A percentile compares a stretch with the other conserved stretches of the same genome.
phyloP scores from a whole-genome alignment of 129 eudicot genomes.

The Rutidosis leptorrhynchoides region DNA sequence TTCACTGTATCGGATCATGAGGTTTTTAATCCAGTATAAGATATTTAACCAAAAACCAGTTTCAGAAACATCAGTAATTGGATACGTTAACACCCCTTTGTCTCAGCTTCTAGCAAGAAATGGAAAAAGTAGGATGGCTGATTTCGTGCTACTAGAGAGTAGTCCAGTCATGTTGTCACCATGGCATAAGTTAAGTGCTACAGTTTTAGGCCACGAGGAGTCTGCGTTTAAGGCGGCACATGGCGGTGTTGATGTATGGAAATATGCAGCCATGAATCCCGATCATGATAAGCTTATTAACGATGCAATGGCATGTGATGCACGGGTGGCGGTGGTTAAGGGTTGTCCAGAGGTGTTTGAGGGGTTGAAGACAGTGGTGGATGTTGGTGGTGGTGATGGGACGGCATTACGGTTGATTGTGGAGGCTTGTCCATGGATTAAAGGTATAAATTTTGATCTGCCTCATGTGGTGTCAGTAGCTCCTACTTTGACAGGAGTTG shows the following conservation, averaged over 20 bases:
- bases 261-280: conserved; percentile 34
- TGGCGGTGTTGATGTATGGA: conserved; percentile 58
- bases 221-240: conserved; percentile 48
- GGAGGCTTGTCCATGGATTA: conserved; percentile 58
- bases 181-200: conserved; percentile 49
- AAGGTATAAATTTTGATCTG: conserved; percentile 65
- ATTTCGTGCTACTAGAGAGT: conserved; percentile 36
- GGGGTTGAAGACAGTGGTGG: conserved; percentile 52
- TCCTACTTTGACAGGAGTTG: conserved; percentile 33
- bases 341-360: conserved; percentile 44
- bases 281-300: conserved; percentile 47
- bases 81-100: conserved; percentile 56
- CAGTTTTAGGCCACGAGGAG: conserved; percentile 15
- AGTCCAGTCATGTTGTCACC: conserved; percentile 54
- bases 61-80: conserved; percentile 22
- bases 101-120: conserved; percentile 47
- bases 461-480: conserved; percentile 56
- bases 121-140: conserved; percentile 45
- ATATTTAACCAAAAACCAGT: conserved; percentile 39
- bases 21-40: conserved; percentile 54
- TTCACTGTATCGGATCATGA: conserved; percentile 53
- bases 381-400: conserved; percentile 83
- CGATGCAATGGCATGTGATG: conserved; percentile 70
- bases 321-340: conserved; percentile 40
- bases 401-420: conserved; percentile 39